phyloP scores from a whole-genome alignment of 2,329 filamentous ascomycete genomes.

The Cladosporium sp. region DNA sequence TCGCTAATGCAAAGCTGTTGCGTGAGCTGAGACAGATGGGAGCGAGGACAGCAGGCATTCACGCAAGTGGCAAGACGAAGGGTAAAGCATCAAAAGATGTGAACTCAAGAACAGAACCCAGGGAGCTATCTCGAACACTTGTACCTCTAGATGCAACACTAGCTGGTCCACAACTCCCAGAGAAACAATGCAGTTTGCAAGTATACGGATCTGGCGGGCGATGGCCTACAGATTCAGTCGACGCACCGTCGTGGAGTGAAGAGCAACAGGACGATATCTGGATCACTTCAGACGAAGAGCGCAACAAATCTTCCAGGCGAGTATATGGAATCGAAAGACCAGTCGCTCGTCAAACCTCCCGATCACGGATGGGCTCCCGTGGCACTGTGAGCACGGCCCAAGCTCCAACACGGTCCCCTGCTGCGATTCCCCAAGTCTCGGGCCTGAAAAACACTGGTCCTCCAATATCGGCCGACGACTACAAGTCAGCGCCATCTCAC shows the following conservation, averaged over 20 bases:
- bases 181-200: neutral
- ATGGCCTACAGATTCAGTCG: conserved; percentile 29
- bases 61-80: conserved; percentile 21
- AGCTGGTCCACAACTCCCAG: neutral
- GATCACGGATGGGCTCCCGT: conserved; percentile 20
- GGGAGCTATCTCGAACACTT: neutral
- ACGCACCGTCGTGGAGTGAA: conserved; percentile 18
- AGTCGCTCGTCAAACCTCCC: conserved; percentile 27
- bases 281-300: conserved; percentile 32
- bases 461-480: conserved; percentile 25
- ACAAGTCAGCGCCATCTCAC: conserved; percentile 23
- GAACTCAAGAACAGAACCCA: neutral
- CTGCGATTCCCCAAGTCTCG: neutral
- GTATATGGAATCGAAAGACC: conserved; percentile 20
- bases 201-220: neutral
- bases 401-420: neutral
- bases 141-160: neutral
- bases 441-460: conserved; percentile 18
- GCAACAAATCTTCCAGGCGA: conserved; percentile 8
- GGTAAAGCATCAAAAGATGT: conserved; percentile 9
- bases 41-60: conserved; percentile 7
- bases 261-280: conserved; percentile 32
- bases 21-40: conserved; percentile 29
- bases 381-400: conserved; percentile 26
- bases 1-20: conserved; percentile 29